Evolutionary conservation across 345 rosid species (phyloP), one percentile per base, ranked within the genome.

Genomic region (Camelina neglecta): DNA sequence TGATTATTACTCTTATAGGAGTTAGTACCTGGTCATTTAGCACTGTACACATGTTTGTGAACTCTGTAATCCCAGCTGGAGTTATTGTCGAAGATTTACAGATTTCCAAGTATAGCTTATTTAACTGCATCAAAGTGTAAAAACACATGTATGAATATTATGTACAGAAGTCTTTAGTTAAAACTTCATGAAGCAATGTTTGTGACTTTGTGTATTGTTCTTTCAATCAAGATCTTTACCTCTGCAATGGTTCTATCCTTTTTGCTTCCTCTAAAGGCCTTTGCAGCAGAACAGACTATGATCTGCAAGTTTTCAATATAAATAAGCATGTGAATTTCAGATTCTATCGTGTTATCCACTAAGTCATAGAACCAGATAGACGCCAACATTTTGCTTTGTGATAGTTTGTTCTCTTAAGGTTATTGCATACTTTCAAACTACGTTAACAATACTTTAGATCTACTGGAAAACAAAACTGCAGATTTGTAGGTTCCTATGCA

Each of bases 21-120:
- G 31, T 23, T 66, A 26, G 67, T 86, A 92, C 99, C 94, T 92
- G 97, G 71, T 92, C 99, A 67, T 80, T 85, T 66, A 95, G 85
- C 61, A 86, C 96, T 60, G 83, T 73, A 79, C 96, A 89, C 96
- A 95, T 89, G 54, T 84, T 86, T 42, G 67, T 62, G 70, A 95
- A 89, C 60, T 92, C 97, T 61, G 83, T 45, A 69, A 81, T 84
- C 73, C 89, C 96, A 60, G 83, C 93, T 8, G 90, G 80, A 9
- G 99, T 91, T 63, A 92, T 90, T 65, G 60, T 39, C 3, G 85
- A 60, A 33, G 93, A 89, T 78, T 88, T 92, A 86, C 98, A 92
- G 53, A 89, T 72, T 41, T 86, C 86, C 36, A 75, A 8, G 74
- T 95, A 92, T 56, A 82, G 83, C 85, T 85, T 88, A 65, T 89